Conservation (phyloP, 2,329 filamentous ascomycete genomes). For the Exophiala phaeomuriformis region DNA sequence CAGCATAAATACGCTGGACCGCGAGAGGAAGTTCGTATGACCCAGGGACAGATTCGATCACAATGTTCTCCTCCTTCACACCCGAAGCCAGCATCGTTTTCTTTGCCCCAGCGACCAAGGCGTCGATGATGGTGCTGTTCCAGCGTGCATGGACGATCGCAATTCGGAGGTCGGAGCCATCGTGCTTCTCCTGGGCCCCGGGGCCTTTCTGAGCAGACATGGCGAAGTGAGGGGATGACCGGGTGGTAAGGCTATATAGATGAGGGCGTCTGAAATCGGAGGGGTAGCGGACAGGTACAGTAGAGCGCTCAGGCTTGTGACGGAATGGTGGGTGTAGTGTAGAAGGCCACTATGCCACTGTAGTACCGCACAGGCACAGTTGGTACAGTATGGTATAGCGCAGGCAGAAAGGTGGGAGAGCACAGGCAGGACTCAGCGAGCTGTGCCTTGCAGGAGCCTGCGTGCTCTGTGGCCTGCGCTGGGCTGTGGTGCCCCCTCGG, state of each 20-base stretch:
- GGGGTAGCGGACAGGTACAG: neutral
- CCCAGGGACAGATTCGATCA: slow-evolving; percentile 81
- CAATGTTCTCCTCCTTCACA: slow-evolving; percentile 80
- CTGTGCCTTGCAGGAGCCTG: too few relatives aligned
- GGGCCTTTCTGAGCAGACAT: slow-evolving; percentile 57
- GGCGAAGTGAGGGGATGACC: neutral
- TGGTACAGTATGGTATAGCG: too few relatives aligned
- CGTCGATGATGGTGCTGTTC: slow-evolving; percentile 82
- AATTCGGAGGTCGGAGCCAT: slow-evolving; percentile 70
- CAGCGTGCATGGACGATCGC: slow-evolving; percentile 94
- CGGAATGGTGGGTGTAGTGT: too few relatives aligned
- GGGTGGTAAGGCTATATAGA: neutral
- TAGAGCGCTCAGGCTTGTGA: neutral
- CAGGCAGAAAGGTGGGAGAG: too few relatives aligned
- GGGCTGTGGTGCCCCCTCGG: neutral
- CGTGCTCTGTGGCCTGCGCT: neutral
- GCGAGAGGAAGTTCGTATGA: slow-evolving; percentile 92
- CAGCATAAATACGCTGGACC: slow-evolving; percentile 77
- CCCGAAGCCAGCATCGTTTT: slow-evolving; percentile 69
- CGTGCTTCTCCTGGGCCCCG: slow-evolving; percentile 50
- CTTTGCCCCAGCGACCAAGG: slow-evolving; percentile 72
- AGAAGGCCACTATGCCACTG: too few relatives aligned
- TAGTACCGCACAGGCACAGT: too few relatives aligned
- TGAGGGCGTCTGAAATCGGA: neutral
- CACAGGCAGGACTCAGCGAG: too few relatives aligned